phyloP scores from a whole-genome alignment of 129 eudicot genomes.

The Pittosporum tobira region DNA sequence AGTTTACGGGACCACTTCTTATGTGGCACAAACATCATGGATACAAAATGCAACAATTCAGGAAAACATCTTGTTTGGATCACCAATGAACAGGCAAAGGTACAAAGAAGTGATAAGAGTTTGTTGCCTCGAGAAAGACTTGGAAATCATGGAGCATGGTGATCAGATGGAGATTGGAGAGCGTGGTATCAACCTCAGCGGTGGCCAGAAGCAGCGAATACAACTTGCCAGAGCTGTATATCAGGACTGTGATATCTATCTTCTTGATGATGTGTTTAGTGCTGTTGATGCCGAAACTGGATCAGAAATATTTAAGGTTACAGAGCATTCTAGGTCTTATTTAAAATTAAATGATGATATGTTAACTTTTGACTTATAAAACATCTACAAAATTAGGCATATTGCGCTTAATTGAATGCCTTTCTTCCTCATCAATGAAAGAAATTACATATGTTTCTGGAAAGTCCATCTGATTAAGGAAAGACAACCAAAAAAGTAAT shows the following conservation, averaged over 20 bases:
- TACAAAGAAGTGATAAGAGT: constrained; percentile 38
- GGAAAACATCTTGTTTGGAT: constrained; percentile 63
- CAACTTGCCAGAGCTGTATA: constrained; percentile 85
- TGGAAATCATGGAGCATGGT: constrained; percentile 58
- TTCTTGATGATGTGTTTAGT: constrained; percentile 76
- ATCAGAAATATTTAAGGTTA: constrained; percentile 40
- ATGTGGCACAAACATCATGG: constrained; percentile 72
- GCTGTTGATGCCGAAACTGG: constrained; percentile 94
- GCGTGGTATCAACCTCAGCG: constrained; percentile 85
- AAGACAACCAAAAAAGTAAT: not conserved
- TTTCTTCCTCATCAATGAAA: no score
- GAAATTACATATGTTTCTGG: no score
- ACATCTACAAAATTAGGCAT: no score
- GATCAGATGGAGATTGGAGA: constrained; percentile 86
- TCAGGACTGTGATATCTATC: constrained; percentile 72
- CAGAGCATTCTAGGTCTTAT: not conserved
- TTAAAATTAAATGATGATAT: no score
- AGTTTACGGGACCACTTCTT: constrained; percentile 50
- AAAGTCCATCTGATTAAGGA: no score
- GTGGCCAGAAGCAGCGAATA: constrained; percentile 86
- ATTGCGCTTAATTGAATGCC: no score
- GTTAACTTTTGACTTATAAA: no score
- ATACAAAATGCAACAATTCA: constrained; percentile 53
- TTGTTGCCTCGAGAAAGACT: constrained; percentile 50
- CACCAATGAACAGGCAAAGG: constrained; percentile 31